Conservation (phyloP, 768 basidiomycete genomes). For the Sporobolomyces pararoseus region DNA sequence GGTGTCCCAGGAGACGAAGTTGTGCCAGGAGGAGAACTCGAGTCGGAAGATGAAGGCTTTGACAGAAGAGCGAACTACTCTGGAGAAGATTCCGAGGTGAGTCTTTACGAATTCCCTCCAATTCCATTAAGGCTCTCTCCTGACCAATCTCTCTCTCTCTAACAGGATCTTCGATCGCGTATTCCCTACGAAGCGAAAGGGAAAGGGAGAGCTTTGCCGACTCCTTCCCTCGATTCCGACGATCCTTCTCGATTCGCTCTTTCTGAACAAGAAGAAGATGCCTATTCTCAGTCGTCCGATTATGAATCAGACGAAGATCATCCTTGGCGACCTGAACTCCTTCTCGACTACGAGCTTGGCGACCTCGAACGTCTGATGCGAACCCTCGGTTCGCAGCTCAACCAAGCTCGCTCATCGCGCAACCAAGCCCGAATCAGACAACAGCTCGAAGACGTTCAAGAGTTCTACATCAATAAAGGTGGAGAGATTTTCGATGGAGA, state of each 20-base stretch:
- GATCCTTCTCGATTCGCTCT: slow-evolving; percentile 5
- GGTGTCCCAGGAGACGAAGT: slow-evolving; percentile 14
- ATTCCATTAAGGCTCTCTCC: no score
- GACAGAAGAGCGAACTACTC: not conserved
- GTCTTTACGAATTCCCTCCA: not conserved
- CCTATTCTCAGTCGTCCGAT: not conserved
- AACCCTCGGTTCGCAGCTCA: not conserved
- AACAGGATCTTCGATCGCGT: slow-evolving; percentile 8
- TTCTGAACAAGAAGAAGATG: not conserved
- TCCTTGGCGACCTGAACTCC: not conserved
- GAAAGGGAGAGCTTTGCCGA: not conserved
- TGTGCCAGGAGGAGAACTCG: slow-evolving; percentile 2
- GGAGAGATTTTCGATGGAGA: not conserved
- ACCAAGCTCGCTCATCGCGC: not conserved
- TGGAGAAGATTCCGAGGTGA: slow-evolving; percentile 30
- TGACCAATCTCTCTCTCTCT: not conserved
- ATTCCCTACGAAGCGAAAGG: slow-evolving; percentile 15
- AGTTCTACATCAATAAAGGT: not conserved
- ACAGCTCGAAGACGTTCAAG: not conserved
- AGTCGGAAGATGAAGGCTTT: not conserved
- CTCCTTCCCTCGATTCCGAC: slow-evolving; percentile 7
- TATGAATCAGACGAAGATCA: not conserved
- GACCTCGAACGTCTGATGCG: not conserved
- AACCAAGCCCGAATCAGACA: not conserved
- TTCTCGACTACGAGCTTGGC: not conserved